phyloP scores from a whole-genome alignment of 2,329 filamentous ascomycete genomes.

The Aspergillus arachidicola region DNA sequence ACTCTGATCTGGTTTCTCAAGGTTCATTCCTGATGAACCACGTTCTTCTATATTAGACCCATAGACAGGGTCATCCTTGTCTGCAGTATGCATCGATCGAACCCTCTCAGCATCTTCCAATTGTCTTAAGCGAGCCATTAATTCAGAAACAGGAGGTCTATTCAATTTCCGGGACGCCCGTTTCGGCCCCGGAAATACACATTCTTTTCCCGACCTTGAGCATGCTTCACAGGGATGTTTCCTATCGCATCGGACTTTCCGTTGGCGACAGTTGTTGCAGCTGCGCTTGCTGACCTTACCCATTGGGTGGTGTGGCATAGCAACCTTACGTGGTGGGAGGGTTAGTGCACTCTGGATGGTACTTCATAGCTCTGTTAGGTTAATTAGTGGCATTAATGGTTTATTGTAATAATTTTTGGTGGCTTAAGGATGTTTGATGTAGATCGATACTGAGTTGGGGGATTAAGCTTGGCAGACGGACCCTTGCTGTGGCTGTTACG shows the following conservation, averaged over 20 bases:
- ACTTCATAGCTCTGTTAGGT: background rate
- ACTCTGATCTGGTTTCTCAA: background rate
- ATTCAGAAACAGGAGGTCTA: constrained; percentile 21
- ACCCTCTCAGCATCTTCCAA: constrained; percentile 15
- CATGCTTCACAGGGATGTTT: constrained; percentile 30
- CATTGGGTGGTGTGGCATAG: background rate
- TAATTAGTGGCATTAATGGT: background rate
- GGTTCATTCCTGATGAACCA: background rate
- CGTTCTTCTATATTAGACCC: background rate
- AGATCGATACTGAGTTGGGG: background rate
- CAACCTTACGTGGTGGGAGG: background rate
- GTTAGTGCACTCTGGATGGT: background rate
- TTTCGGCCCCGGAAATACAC: constrained; percentile 20
- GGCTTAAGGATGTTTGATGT: background rate
- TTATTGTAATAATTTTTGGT: too few relatives aligned
- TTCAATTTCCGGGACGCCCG: constrained; percentile 22
- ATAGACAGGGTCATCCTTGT: background rate
- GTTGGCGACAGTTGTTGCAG: constrained; percentile 34
- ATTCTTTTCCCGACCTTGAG: constrained; percentile 16
- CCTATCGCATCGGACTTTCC: constrained; percentile 38
- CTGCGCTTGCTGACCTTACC: constrained; percentile 14
- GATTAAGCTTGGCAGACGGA: background rate
- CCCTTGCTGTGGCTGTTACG: background rate
- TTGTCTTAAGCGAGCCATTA: constrained; percentile 18
- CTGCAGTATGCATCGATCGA: background rate